Conservation (phyloP, 345 rosid species). For the Acer yangbiense region DNA sequence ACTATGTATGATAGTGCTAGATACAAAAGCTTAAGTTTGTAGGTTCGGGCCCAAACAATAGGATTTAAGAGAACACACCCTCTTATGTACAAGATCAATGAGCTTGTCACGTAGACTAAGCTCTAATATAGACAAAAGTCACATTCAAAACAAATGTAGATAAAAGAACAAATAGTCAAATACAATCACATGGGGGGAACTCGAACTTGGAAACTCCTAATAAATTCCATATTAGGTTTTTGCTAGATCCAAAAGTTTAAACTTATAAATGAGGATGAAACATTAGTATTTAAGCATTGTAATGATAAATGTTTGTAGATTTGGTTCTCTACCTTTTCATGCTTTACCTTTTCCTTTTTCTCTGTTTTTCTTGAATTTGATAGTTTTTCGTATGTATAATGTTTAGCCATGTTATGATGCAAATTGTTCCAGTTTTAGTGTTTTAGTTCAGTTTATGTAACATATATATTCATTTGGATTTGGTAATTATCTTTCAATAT, state of each 20-base stretch:
- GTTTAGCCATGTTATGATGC: neutral
- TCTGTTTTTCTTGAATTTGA: neutral
- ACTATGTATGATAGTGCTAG: neutral
- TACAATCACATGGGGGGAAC: neutral
- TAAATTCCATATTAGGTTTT: too few species aligned
- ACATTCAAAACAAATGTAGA: neutral
- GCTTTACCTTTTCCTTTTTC: neutral
- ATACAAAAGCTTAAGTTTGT: neutral
- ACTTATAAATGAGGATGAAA: neutral
- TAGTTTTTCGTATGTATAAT: neutral
- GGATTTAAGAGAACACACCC: neutral
- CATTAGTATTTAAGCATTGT: neutral
- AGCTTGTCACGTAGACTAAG: neutral
- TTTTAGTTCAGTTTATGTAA: neutral
- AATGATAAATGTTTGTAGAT: neutral
- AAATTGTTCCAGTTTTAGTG: neutral
- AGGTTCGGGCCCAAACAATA: neutral
- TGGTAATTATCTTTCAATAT: constrained; percentile 8
- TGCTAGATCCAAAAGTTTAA: too few species aligned
- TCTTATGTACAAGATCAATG: neutral
- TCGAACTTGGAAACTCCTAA: neutral
- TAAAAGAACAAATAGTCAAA: neutral
- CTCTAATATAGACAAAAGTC: neutral
- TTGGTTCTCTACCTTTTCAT: neutral
- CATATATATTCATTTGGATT: neutral